These are phyloP conservation scores for Pseudogymnoascus sp. DNA, from an alignment of 2,329 filamentous ascomycete genomes.

Conservation along the genomic window DNA sequence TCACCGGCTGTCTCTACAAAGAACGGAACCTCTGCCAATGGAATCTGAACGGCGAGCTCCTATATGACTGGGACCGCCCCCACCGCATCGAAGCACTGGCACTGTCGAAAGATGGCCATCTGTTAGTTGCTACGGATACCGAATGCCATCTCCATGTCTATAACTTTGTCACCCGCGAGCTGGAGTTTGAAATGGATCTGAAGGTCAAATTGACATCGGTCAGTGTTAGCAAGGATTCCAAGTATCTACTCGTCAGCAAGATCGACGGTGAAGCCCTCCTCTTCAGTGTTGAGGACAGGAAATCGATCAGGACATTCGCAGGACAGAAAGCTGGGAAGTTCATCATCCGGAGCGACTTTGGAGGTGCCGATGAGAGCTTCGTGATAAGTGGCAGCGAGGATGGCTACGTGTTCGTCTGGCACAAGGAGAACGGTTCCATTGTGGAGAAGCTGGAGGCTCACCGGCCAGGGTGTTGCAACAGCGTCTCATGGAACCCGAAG, in stretches of 20 bases:
- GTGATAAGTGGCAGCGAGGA: conserved; percentile 85
- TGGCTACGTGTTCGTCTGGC: conserved; percentile 76
- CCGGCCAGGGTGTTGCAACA: conserved; percentile 67
- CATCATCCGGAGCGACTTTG: conserved; percentile 76
- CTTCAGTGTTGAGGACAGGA: conserved; percentile 65
- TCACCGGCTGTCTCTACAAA: conserved; percentile 69
- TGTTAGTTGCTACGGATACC: conserved; percentile 70
- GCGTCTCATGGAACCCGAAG: conserved; percentile 79
- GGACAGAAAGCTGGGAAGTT: conserved; percentile 68
- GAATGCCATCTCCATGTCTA: conserved; percentile 69
- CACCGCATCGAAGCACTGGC: conserved; percentile 77
- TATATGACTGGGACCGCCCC: conserved; percentile 58
- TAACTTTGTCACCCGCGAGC: conserved; percentile 64
- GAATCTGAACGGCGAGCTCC: conserved; percentile 51
- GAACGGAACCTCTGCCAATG: conserved; percentile 61
- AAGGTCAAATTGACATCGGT: conserved; percentile 68
- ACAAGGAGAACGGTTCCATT: conserved; percentile 68
- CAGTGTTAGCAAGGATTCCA: conserved; percentile 72
- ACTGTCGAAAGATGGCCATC: conserved; percentile 70
- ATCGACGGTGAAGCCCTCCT: conserved; percentile 68
- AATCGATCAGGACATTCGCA: conserved; percentile 63
- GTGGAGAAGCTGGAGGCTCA: conserved; percentile 74
- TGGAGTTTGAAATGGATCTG: conserved; percentile 65
- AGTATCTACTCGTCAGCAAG: conserved; percentile 73
- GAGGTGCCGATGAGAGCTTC: conserved; percentile 86